Percentiles rank a stretch among this genome's conserved stretches.
Evolutionary conservation across 2,329 filamentous ascomycete genomes (phyloP).

Genomic region (Diaporthe caulivora): DNA sequence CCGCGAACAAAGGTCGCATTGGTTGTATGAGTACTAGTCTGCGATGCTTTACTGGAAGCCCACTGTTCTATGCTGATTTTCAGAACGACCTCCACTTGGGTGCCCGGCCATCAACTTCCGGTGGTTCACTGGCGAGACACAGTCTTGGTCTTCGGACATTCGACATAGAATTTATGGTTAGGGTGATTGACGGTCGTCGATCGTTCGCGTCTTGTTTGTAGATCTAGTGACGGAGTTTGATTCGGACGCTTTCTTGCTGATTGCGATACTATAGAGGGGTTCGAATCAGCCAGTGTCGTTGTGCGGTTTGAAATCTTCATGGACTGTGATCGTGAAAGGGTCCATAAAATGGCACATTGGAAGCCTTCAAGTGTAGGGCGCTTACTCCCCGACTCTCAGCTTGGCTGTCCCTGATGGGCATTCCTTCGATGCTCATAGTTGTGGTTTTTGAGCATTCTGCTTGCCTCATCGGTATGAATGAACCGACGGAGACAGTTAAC

Average conservation of each 20-base stretch:
- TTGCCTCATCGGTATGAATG: no score
- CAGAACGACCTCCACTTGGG: constrained; percentile 38
- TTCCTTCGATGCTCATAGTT: no score
- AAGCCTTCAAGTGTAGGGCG: constrained; percentile 61
- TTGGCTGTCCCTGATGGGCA: constrained; percentile 62
- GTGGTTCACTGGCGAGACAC: constrained; percentile 65
- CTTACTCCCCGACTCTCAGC: constrained; percentile 59
- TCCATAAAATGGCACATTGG: constrained; percentile 54
- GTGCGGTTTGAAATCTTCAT: not conserved
- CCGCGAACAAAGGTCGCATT: no score
- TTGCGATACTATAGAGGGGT: constrained; percentile 45
- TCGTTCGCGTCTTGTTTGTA: no score
- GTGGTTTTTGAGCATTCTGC: no score
- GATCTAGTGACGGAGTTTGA: constrained; percentile 70
- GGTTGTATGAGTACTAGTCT: not conserved
- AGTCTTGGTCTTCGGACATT: constrained; percentile 67
- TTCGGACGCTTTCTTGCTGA: constrained; percentile 67
- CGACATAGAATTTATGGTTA: constrained; percentile 77
- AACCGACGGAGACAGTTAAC: constrained; percentile 67
- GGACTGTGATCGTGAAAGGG: not conserved
- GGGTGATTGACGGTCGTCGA: constrained; percentile 65
- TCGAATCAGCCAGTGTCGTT: constrained; percentile 28
- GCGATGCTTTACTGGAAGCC: not conserved
- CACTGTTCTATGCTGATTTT: constrained; percentile 37
- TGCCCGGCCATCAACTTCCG: constrained; percentile 52